Evolutionary conservation across 257 asterid genomes (phyloP), one percentile per base, ranked within the genome.

Genomic region (Penstemon barbatus): DNA sequence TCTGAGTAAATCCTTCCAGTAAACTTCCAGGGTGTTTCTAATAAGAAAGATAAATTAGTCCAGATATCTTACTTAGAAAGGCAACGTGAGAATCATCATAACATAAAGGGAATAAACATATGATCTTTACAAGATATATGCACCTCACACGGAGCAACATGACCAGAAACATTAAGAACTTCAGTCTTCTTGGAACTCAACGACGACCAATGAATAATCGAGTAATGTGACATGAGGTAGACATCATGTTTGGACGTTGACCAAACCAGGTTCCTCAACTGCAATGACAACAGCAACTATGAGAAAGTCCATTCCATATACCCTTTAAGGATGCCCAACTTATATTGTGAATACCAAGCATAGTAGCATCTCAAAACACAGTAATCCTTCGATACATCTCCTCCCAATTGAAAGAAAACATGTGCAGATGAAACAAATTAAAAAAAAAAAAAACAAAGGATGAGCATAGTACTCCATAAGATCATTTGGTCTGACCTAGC

Each of bases 261-360:
- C 88, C 88, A 83, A 39, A 83, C 82, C 71, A 83, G 80, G 74
- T 83, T 83, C 69, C 85, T 74, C 71, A 83, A 74, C 88, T 80
- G 78, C 65, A 79, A 53, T 37, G 40, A 37, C 63, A 50, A 70
- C 51, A 68, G 33, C 44, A 54, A 18, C 5, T 18, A 63, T 54
- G 43, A 19, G 65, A 45, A 57, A 11, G 71, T 58, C 39, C 41
- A 42, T 42, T 42, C 36, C 37, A 50, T 7, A 63, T 51, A 39
- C 51, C 44, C 37, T 18, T 33, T n/a, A 57, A 46, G 65, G 49
- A 64, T 45, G 33, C 18, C 64, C 50, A 68, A 7, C n/a, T 38
- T 41, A 25, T 25, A 25, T 25, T 25, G 33, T 25, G 33, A 25
- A 25, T 25, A 25, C 2, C 33, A 25, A 25, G 33, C 33, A 25